phyloP scores from a whole-genome alignment of 1,284 basidiomycete species.

The Pseudozyma thailandica region DNA sequence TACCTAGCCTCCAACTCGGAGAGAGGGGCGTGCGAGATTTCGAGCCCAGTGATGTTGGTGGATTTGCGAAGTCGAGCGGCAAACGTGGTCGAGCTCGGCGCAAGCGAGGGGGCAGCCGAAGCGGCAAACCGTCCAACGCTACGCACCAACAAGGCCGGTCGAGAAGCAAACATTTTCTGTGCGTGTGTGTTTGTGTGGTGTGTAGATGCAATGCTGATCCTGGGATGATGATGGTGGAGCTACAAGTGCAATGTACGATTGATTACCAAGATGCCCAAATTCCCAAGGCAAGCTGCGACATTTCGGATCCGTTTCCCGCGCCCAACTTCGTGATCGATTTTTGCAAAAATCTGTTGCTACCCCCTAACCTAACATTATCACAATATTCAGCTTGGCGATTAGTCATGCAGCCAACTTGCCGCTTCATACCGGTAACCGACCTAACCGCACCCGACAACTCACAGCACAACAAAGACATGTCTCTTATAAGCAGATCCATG shows the following conservation, averaged over 20 bases:
- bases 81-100: constrained; percentile 12
- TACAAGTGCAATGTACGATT: too few relatives aligned
- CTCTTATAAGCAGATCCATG: too few relatives aligned
- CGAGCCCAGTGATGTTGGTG: constrained; percentile 78
- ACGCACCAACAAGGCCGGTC: constrained; percentile 4
- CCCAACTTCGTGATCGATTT: constrained; percentile 3
- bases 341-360: too few relatives aligned
- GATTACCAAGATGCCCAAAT: neutral
- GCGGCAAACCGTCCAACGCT: constrained; percentile 20
- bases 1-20: constrained; percentile 81
- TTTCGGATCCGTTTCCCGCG: constrained; percentile 10
- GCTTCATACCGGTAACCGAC: too few relatives aligned
- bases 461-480: too few relatives aligned
- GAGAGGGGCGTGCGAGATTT: constrained; percentile 79
- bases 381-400: too few relatives aligned
- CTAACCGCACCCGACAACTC: too few relatives aligned
- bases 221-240: neutral
- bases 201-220: neutral
- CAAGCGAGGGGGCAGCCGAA: constrained; percentile 25
- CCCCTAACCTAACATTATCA: too few relatives aligned
- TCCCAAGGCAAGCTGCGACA: neutral
- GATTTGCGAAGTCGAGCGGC: constrained; percentile 65
- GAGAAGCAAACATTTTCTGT: constrained; percentile 28
- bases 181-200: neutral
- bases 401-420: too few relatives aligned